Conservation (phyloP, 179 eudicot genomes). For the Silene coronaria region DNA sequence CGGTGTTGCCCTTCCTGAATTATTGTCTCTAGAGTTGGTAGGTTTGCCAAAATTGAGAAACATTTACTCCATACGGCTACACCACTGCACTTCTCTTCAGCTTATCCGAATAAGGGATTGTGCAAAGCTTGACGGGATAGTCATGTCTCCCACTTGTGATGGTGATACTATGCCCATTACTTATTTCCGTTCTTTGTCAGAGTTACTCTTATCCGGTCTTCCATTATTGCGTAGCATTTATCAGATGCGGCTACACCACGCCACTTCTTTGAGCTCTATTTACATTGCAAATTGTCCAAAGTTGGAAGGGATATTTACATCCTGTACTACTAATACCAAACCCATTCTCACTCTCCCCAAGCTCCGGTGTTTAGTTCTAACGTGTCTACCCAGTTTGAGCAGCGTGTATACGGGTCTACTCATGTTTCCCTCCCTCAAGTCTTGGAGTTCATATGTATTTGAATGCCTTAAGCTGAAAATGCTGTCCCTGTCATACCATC, state of each 20-base stretch:
- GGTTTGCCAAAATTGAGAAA: not conserved
- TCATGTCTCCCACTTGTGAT: not conserved
- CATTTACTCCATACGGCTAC: not conserved
- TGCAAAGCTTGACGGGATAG: not conserved
- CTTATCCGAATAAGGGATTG: not conserved
- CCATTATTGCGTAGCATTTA: no score
- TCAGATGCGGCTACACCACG: not conserved
- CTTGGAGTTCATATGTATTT: not conserved
- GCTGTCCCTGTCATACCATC: not conserved
- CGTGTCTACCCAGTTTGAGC: not conserved
- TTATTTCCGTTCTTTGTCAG: no score
- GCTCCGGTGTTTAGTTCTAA: not conserved
- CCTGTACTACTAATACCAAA: not conserved
- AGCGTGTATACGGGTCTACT: slow-evolving; percentile 11
- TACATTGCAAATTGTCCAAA: not conserved
- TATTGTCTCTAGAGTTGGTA: not conserved
- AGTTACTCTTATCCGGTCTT: no score
- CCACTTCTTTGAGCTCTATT: not conserved
- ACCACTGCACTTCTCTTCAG: not conserved
- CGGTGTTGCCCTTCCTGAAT: not conserved
- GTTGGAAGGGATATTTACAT: not conserved
- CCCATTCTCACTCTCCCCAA: not conserved
- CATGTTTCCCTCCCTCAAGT: not conserved
- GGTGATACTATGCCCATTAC: no score
- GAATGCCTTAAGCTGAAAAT: not conserved